A percentile compares a stretch with the other conserved stretches of the same genome.
Conservation (phyloP, 2,329 filamentous ascomycete species). For the Tetracladium maxilliforme region DNA sequence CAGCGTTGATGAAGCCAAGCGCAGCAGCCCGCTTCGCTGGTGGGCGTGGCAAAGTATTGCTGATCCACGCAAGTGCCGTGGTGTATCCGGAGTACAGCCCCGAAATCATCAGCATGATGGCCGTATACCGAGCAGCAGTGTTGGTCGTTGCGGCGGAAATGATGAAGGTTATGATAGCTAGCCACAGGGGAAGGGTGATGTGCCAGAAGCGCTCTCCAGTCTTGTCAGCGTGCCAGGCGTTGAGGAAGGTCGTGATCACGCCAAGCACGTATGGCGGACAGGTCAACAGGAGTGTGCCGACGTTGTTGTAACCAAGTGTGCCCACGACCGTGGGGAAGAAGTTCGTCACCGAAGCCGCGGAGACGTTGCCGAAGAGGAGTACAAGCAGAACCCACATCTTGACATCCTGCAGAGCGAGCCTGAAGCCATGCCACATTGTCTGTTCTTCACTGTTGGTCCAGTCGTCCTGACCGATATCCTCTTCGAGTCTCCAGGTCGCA, state of each 20-base stretch:
- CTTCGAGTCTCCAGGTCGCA: conserved; percentile 44
- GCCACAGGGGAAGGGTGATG: conserved; percentile 42
- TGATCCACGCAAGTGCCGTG: conserved; percentile 60
- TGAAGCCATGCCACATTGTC: conserved; percentile 38
- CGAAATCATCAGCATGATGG: conserved; percentile 59
- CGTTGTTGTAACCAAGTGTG: conserved; percentile 47
- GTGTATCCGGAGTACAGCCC: conserved; percentile 53
- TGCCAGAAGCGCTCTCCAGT: conserved; percentile 61
- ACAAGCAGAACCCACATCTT: conserved; percentile 47
- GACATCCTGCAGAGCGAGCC: conserved; percentile 34
- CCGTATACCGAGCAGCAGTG: conserved; percentile 47
- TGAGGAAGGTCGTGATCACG: conserved; percentile 44
- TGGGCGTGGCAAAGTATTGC: conserved; percentile 59
- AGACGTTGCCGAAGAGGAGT: conserved; percentile 40
- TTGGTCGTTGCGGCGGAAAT: conserved; percentile 47
- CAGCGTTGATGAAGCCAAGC: conserved; percentile 61
- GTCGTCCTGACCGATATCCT: conserved; percentile 51
- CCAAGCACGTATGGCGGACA: conserved; percentile 50
- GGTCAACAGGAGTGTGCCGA: conserved; percentile 46
- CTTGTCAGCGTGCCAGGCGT: conserved; percentile 57
- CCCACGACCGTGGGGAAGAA: conserved; percentile 59
- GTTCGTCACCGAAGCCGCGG: conserved; percentile 45
- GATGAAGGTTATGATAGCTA: conserved; percentile 52
- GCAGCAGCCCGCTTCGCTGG: conserved; percentile 48
- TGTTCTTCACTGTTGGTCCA: conserved; percentile 41